Percentiles rank a stretch among this genome's conserved stretches.
Evolutionary conservation across 75 land plant species (phyloP).

Genomic region (Cryptomeria japonica): DNA sequence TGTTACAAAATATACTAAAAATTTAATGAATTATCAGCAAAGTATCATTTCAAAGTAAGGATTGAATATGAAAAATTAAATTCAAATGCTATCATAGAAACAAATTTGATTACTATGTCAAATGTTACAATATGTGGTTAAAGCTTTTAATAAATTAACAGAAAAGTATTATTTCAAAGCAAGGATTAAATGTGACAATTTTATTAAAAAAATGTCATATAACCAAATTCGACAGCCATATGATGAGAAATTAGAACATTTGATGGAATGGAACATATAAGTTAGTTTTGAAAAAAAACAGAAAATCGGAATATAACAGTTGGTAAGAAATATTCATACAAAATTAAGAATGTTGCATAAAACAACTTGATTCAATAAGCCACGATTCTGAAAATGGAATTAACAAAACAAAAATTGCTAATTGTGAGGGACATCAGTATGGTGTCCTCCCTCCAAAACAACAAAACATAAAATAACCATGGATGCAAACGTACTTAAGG

Average conservation of each 20-base stretch:
- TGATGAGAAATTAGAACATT: not conserved
- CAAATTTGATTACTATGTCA: not conserved
- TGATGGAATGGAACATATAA: not conserved
- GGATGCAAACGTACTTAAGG: not conserved
- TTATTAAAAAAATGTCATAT: too few species aligned
- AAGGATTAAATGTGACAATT: too few species aligned
- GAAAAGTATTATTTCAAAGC: not conserved
- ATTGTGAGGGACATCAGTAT: not conserved
- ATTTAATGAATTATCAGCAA: not conserved
- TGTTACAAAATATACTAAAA: not conserved
- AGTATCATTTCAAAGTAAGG: not conserved
- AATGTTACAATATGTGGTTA: not conserved
- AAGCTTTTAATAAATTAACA: not conserved
- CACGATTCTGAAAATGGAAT: not conserved
- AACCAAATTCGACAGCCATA: too few species aligned
- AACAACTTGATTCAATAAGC: not conserved
- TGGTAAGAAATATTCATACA: not conserved
- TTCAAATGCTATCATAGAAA: not conserved
- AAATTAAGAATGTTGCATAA: not conserved
- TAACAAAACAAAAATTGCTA: not conserved
- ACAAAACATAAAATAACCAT: not conserved
- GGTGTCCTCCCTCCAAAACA: not conserved
- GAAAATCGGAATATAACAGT: not conserved
- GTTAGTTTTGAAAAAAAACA: not conserved
- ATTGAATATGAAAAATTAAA: too few species aligned